These are phyloP conservation scores for Alliaria petiolata DNA, from an alignment of 345 rosid genomes.

Conservation along the genomic window DNA sequence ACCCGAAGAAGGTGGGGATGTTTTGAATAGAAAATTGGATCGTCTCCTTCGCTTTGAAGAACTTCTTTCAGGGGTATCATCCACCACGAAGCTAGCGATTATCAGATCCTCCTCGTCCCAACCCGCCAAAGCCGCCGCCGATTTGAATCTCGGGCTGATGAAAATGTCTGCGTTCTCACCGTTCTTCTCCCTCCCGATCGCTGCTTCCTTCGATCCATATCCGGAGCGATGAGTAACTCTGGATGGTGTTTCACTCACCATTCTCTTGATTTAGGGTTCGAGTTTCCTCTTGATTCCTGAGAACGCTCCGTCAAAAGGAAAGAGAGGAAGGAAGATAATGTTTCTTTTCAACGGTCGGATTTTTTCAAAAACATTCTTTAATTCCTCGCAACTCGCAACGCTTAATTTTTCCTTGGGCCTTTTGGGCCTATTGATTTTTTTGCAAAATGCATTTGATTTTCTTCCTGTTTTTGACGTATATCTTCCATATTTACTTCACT, in stretches of 20 bases:
- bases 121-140: slow-evolving; percentile 87
- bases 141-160: slow-evolving; percentile 79
- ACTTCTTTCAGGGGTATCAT: slow-evolving; percentile 79
- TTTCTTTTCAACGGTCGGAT: slow-evolving; percentile 41
- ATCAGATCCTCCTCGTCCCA: slow-evolving; percentile 94
- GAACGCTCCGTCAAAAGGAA: not conserved
- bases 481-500: not conserved
- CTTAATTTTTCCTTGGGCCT: slow-evolving; percentile 12
- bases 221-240: slow-evolving; percentile 14
- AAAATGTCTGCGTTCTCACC: slow-evolving; percentile 34
- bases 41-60: slow-evolving; percentile 56
- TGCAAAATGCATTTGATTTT: not conserved
- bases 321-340: not conserved
- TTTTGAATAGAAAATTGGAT: slow-evolving; percentile 47
- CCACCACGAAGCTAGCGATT: slow-evolving; percentile 69
- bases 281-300: not conserved
- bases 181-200: slow-evolving; percentile 15
- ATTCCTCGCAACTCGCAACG: not conserved
- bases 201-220: slow-evolving; percentile 26
- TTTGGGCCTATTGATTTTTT: not conserved
- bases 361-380: not conserved
- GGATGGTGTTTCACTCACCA: slow-evolving; percentile 37
- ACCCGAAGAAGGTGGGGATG: slow-evolving; percentile 61
- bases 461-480: not conserved
- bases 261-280: slow-evolving; percentile 20